Conservation (phyloP, 176 grass and related monocot genomes). For the Aegilops umbellulata region DNA sequence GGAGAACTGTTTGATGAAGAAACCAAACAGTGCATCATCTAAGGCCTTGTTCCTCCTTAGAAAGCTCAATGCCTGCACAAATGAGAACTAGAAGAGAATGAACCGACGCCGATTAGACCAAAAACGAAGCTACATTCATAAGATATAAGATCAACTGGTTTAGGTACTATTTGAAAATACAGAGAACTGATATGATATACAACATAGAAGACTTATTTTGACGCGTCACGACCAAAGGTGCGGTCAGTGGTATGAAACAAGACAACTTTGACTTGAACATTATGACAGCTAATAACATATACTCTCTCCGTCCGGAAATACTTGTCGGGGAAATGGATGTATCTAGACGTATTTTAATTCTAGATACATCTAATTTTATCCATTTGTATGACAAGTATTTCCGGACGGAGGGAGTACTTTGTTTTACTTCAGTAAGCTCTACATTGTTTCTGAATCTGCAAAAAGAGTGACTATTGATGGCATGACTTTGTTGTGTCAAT, state of each 20-base stretch:
- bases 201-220: neutral
- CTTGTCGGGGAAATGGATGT: too few relatives aligned
- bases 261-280: too few relatives aligned
- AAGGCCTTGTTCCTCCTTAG: neutral
- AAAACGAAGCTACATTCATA: neutral
- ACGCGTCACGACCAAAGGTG: neutral
- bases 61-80: neutral
- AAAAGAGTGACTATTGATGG: too few relatives aligned
- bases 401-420: too few relatives aligned
- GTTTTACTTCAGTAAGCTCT: neutral
- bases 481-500: too few relatives aligned
- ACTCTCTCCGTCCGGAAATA: too few relatives aligned
- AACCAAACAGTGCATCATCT: neutral
- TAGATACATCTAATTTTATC: too few relatives aligned
- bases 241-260: neutral
- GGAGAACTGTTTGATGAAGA: neutral
- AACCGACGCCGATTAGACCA: neutral
- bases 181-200: neutral
- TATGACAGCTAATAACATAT: neutral
- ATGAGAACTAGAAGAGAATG: neutral
- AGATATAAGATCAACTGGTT: neutral
- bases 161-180: neutral
- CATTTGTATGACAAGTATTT: too few relatives aligned
- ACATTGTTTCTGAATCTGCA: neutral
- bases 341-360: too few relatives aligned